Evolutionary conservation across 225 moss, liverwort and hornwort species (phyloP).

Genomic region (Physcomitrellopsis africana): DNA sequence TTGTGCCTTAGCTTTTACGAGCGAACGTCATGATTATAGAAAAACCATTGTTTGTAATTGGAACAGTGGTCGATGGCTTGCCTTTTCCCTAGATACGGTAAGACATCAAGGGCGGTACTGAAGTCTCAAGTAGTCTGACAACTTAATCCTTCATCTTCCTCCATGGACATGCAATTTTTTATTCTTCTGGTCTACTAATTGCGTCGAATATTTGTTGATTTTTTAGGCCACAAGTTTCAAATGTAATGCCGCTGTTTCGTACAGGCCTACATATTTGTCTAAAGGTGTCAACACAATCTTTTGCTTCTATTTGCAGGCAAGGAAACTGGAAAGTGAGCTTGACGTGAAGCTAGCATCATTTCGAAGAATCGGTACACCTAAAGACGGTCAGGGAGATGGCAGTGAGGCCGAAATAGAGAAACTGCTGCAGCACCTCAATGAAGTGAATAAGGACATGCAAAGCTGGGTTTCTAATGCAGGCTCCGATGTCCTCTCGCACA

Average conservation of each 20-base stretch:
- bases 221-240: background rate
- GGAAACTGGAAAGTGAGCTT: slow-evolving; percentile 82
- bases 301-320: slow-evolving; percentile 50
- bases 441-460: slow-evolving; percentile 80
- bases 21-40: background rate
- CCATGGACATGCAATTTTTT: background rate
- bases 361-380: slow-evolving; percentile 60
- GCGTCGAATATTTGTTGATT: background rate
- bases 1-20: no score
- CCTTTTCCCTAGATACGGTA: slow-evolving; percentile 5
- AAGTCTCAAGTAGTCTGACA: background rate
- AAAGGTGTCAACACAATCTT: background rate
- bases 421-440: slow-evolving; percentile 67
- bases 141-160: background rate
- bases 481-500: slow-evolving; percentile 86
- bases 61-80: background rate
- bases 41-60: background rate
- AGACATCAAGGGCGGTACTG: background rate
- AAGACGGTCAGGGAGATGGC: slow-evolving; percentile 56
- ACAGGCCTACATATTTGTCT: background rate
- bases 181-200: no score
- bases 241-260: no score
- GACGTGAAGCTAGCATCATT: slow-evolving; percentile 74
- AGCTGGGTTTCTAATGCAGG: slow-evolving; percentile 76
- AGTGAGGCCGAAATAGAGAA: slow-evolving; percentile 65